Evolutionary conservation across 352 stramenopile species (phyloP).

Genomic region (Elongisporangium prolatum): DNA sequence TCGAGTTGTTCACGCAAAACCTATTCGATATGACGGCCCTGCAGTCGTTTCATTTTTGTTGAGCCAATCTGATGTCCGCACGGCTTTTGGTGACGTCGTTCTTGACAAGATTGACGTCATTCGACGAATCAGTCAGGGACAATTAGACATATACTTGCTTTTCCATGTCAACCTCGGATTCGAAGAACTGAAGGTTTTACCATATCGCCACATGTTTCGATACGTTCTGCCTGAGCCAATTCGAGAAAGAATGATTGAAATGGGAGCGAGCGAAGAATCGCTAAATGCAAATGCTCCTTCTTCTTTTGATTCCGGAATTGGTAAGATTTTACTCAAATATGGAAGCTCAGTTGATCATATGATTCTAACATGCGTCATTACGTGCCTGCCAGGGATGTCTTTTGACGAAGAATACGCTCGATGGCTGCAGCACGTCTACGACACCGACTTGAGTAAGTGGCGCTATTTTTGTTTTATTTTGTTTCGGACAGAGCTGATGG

Average conservation of each 20-base stretch:
- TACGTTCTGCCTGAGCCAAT: constrained; percentile 64
- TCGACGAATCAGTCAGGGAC: constrained; percentile 38
- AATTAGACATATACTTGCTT: constrained; percentile 68
- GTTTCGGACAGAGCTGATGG: neutral
- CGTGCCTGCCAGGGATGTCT: constrained; percentile 34
- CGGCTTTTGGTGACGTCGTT: constrained; percentile 71
- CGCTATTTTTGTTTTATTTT: neutral
- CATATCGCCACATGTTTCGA: constrained; percentile 69
- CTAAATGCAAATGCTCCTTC: constrained; percentile 59
- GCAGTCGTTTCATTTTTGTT: constrained; percentile 63
- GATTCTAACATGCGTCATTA: neutral
- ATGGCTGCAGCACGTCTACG: constrained; percentile 84
- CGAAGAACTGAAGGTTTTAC: constrained; percentile 49
- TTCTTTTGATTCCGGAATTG: constrained; percentile 51
- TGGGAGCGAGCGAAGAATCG: constrained; percentile 69
- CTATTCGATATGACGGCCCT: constrained; percentile 64
- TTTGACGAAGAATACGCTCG: constrained; percentile 87
- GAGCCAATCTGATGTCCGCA: constrained; percentile 54
- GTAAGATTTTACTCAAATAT: constrained; percentile 12
- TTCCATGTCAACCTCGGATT: constrained; percentile 66
- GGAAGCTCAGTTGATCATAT: neutral
- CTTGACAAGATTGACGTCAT: constrained; percentile 85
- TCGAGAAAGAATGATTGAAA: constrained; percentile 54
- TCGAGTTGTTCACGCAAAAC: constrained; percentile 27
- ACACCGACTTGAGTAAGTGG: constrained; percentile 73